Evolutionary conservation across 2,329 filamentous ascomycete species (phyloP).

Genomic region (Microdochium bolleyi): DNA sequence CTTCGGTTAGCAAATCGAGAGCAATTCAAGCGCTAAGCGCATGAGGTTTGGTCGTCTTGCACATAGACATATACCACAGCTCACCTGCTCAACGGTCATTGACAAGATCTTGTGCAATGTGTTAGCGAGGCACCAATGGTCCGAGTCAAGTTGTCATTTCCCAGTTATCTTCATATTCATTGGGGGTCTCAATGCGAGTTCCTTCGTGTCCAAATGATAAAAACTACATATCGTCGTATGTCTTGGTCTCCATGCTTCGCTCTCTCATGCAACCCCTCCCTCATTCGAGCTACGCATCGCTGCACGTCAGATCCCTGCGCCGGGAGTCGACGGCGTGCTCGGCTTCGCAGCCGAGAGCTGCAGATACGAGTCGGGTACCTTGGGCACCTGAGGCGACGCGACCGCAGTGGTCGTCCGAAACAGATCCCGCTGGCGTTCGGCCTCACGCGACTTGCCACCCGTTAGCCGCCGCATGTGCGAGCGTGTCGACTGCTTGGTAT

Average conservation of each 20-base stretch:
- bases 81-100: too few species aligned
- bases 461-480: conserved; percentile 55
- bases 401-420: conserved; percentile 22
- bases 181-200: too few species aligned
- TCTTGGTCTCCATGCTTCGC: background rate
- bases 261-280: background rate
- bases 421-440: conserved; percentile 24
- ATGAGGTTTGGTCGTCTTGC: too few species aligned
- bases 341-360: conserved; percentile 2
- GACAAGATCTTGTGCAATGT: too few species aligned
- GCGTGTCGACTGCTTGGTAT: conserved; percentile 47
- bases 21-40: too few species aligned
- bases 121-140: too few species aligned
- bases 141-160: too few species aligned
- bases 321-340: background rate
- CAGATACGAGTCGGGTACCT: conserved; percentile 25
- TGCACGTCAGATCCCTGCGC: background rate
- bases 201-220: too few species aligned
- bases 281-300: background rate
- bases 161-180: too few species aligned
- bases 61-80: too few species aligned
- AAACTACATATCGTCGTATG: background rate
- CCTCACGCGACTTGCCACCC: conserved; percentile 38
- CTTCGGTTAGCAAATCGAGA: too few species aligned
- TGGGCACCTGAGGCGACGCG: conserved; percentile 31